Percentiles rank a stretch among this genome's conserved stretches.
Evolutionary conservation across 2,329 filamentous ascomycete species (phyloP).

Genomic region (Byssothecium circinans): DNA sequence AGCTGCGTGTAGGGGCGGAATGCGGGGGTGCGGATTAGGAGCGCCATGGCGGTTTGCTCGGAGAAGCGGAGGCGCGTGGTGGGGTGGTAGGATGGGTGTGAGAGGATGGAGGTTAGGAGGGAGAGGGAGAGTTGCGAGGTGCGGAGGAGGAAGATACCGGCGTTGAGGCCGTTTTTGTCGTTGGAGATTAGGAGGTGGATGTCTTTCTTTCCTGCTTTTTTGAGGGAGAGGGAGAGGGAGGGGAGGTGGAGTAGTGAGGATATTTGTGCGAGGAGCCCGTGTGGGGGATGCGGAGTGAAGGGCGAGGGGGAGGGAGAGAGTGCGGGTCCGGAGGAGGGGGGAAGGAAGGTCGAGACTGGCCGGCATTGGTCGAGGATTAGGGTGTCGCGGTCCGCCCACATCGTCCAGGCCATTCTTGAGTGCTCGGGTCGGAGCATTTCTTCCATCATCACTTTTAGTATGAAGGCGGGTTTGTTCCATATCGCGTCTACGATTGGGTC

Average conservation of each 20-base stretch:
- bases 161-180: conserved; percentile 1
- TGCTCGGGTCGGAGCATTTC: neutral
- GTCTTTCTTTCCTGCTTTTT: neutral
- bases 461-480: conserved; percentile 1
- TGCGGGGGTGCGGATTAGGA: neutral
- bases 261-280: neutral
- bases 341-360: neutral
- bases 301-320: neutral
- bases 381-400: neutral
- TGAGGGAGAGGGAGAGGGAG: neutral
- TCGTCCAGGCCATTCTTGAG: neutral
- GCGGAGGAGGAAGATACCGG: conserved; percentile 1
- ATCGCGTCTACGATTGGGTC: conserved; percentile 1
- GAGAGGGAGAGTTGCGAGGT: neutral
- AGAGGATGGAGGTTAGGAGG: neutral
- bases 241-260: neutral
- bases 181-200: neutral
- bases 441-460: conserved; percentile 1
- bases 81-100: neutral
- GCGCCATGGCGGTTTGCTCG: neutral
- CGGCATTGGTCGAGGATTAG: conserved; percentile 1
- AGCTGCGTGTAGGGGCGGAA: neutral
- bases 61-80: neutral
- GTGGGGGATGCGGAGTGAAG: neutral
- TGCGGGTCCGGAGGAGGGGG: neutral